Conservation (phyloP, 2,329 filamentous ascomycete genomes). For the Fusarium burgessii region DNA sequence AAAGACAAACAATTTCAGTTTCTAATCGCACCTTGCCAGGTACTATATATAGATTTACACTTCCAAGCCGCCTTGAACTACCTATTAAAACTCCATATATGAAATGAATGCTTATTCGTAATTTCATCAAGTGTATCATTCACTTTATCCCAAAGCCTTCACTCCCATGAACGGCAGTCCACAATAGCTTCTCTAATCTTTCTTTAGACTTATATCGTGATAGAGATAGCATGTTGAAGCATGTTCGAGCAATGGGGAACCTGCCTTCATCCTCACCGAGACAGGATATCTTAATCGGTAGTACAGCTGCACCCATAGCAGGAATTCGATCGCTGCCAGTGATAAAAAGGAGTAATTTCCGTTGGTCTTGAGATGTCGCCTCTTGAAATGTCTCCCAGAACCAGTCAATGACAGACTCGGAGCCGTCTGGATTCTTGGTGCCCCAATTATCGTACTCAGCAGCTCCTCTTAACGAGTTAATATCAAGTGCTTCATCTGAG, state of each 20-base stretch:
- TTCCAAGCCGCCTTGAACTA: neutral
- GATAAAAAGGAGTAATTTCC: constrained; percentile 85
- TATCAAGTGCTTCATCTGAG: constrained; percentile 85
- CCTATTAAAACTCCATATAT: constrained; percentile 37
- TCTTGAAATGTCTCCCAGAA: constrained; percentile 87
- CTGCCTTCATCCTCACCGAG: constrained; percentile 79
- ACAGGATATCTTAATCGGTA: constrained; percentile 81
- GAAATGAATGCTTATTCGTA: constrained; percentile 32
- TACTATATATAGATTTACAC: constrained; percentile 25
- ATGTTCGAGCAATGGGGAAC: constrained; percentile 89
- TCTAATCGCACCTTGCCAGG: constrained; percentile 6
- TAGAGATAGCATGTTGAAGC: constrained; percentile 86
- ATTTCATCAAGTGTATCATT: constrained; percentile 42
- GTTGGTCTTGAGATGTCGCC: constrained; percentile 75
- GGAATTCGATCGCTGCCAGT: constrained; percentile 93
- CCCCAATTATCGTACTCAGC: constrained; percentile 88
- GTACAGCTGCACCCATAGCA: constrained; percentile 83
- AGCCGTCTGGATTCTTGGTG: constrained; percentile 63
- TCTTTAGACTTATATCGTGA: constrained; percentile 77
- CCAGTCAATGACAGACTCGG: constrained; percentile 79
- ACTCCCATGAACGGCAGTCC: constrained; percentile 88
- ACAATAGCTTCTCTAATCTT: constrained; percentile 78
- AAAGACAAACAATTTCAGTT: neutral
- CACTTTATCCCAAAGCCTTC: constrained; percentile 92
- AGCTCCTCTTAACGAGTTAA: constrained; percentile 78